phyloP scores from a whole-genome alignment of 1,284 basidiomycete genomes.

The Tilletia indica region DNA sequence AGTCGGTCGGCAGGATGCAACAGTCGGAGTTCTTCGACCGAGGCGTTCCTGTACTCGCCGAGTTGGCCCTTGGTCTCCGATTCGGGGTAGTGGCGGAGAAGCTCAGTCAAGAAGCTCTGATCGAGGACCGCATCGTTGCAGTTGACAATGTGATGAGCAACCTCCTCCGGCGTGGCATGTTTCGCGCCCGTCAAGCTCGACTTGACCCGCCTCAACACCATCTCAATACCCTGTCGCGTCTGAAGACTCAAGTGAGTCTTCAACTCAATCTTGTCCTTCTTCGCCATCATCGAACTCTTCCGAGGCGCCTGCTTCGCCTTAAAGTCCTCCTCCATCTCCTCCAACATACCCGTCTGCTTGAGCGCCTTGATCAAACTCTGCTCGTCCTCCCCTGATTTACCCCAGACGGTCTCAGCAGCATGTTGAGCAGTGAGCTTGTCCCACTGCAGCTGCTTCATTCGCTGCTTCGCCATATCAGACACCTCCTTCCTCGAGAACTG shows the following conservation, averaged over 20 bases:
- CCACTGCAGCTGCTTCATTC: conserved; percentile 99
- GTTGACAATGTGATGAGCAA: conserved; percentile 53
- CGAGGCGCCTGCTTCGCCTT: conserved; percentile 84
- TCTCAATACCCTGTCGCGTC: conserved; percentile 45
- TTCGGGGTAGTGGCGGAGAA: conserved; percentile 54
- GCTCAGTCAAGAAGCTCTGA: conserved; percentile 52
- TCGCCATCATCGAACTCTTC: conserved; percentile 50
- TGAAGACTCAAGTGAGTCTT: conserved; percentile 52
- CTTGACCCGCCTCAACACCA: conserved; percentile 34
- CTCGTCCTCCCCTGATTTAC: conserved; percentile 40
- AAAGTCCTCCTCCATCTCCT: conserved; percentile 97
- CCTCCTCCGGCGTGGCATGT: conserved; percentile 53
- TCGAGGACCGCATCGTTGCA: conserved; percentile 53
- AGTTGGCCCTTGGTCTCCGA: conserved; percentile 54
- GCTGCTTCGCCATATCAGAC: conserved; percentile 75
- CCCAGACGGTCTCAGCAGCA: conserved; percentile 54
- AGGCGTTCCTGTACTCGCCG: conserved; percentile 72
- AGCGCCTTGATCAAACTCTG: conserved; percentile 35
- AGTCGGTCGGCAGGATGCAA: conserved; percentile 92
- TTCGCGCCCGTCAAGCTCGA: conserved; percentile 39
- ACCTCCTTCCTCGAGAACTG: conserved; percentile 70
- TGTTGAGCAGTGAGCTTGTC: conserved; percentile 67
- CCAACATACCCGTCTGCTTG: conserved; percentile 70
- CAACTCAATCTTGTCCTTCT: conserved; percentile 56
- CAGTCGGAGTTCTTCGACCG: conserved; percentile 79